Conservation (phyloP, 768 basidiomycete genomes). For the Leccinum rimulosum region DNA sequence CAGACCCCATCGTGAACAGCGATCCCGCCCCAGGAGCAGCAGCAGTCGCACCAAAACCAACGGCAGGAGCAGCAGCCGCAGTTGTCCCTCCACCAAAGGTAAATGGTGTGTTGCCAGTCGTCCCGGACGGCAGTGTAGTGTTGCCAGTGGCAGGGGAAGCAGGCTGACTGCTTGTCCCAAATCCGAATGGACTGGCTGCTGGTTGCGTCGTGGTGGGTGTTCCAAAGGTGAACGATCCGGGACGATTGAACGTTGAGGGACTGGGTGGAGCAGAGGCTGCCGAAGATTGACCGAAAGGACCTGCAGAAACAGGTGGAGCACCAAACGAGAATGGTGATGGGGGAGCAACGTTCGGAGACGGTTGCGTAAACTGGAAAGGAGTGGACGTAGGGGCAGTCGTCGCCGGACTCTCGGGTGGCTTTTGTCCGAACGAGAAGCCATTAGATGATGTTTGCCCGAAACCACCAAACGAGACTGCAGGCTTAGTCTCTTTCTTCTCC, state of each 20-base stretch:
- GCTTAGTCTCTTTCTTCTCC: conserved; percentile 43
- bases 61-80: conserved; percentile 37
- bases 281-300: conserved; percentile 43
- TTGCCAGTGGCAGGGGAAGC: conserved; percentile 51
- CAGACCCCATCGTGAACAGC: conserved; percentile 62
- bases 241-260: conserved; percentile 55
- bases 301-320: conserved; percentile 32
- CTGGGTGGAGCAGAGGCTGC: conserved; percentile 52
- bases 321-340: conserved; percentile 47
- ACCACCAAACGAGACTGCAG: conserved; percentile 40
- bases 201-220: conserved; percentile 37
- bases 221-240: conserved; percentile 47
- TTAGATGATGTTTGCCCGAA: conserved; percentile 46
- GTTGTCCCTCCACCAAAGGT: conserved; percentile 38
- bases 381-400: conserved; percentile 37
- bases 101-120: conserved; percentile 30
- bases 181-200: conserved; percentile 41
- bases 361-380: conserved; percentile 49
- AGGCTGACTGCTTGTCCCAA: conserved; percentile 53
- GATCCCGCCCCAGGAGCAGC: conserved; percentile 31
- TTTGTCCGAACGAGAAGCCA: conserved; percentile 49
- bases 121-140: conserved; percentile 29
- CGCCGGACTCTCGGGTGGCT: conserved; percentile 37
- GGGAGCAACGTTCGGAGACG: conserved; percentile 37
- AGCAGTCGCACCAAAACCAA: conserved; percentile 40